Conservation (phyloP, 2,329 filamentous ascomycete species). For the Blastomyces parvus region DNA sequence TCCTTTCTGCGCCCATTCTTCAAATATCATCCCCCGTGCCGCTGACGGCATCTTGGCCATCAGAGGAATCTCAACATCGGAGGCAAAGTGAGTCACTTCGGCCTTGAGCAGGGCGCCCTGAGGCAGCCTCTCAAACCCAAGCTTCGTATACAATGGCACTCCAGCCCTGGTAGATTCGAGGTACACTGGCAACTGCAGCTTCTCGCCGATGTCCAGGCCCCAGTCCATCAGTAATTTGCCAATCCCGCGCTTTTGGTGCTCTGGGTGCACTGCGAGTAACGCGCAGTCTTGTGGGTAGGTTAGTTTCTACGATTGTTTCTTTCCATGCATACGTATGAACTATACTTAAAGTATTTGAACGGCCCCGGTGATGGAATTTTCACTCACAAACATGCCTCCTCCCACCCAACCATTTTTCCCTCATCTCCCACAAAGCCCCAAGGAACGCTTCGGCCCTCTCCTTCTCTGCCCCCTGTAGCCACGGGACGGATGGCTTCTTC, state of each 20-base stretch:
- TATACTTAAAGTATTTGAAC: not conserved
- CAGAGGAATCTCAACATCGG: conserved; percentile 34
- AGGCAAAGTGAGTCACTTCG: conserved; percentile 27
- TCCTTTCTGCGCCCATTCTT: conserved; percentile 24
- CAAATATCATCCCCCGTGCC: conserved; percentile 27
- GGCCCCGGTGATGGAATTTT: not conserved
- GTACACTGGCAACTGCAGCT: conserved; percentile 27
- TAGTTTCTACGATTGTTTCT: not conserved
- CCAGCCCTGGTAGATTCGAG: conserved; percentile 32
- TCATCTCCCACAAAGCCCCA: conserved; percentile 34
- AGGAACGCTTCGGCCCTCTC: conserved; percentile 38
- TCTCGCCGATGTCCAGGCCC: conserved; percentile 31
- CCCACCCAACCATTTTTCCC: conserved; percentile 35
- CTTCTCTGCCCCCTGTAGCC: conserved; percentile 39
- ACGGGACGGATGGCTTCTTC: conserved; percentile 37
- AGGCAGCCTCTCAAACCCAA: conserved; percentile 33
- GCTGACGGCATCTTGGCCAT: conserved; percentile 36
- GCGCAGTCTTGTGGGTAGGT: conserved; percentile 26
- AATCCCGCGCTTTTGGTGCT: conserved; percentile 35
- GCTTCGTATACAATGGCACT: conserved; percentile 31
- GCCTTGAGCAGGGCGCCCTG: conserved; percentile 34
- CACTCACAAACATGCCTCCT: conserved; percentile 37
- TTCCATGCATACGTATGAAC: not conserved
- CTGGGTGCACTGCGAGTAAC: conserved; percentile 34
- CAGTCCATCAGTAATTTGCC: conserved; percentile 32